These are phyloP conservation scores for Lactarius psammicola DNA, from an alignment of 768 basidiomycete species.

Conservation along the genomic window DNA sequence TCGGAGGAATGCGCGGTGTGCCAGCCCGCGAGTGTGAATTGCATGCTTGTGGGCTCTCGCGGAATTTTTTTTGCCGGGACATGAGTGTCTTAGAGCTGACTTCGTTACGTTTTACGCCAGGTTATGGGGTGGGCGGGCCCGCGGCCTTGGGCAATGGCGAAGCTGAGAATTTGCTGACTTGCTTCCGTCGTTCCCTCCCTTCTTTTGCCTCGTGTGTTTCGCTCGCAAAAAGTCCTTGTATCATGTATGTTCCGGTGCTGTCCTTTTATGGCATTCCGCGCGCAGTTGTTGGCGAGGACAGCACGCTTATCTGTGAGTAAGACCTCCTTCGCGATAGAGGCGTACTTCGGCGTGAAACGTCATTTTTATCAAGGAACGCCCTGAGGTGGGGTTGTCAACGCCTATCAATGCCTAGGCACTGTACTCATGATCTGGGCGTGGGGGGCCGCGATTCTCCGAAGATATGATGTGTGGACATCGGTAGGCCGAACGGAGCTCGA, in stretches of 20 bases:
- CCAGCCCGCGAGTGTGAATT: slow-evolving; percentile 37
- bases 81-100: too few species aligned
- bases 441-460: slow-evolving; percentile 29
- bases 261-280: slow-evolving; percentile 61
- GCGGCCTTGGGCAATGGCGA: neutral
- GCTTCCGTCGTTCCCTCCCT: too few species aligned
- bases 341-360: too few species aligned
- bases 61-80: too few species aligned
- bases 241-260: slow-evolving; percentile 65
- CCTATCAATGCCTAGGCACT: neutral
- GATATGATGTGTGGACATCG: slow-evolving; percentile 66
- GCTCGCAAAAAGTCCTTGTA: slow-evolving; percentile 49
- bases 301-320: slow-evolving; percentile 42
- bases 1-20: too few species aligned
- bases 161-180: neutral
- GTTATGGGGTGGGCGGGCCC: neutral
- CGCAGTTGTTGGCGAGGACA: slow-evolving; percentile 64
- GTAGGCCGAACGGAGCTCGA: slow-evolving; percentile 35
- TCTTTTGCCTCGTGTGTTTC: slow-evolving; percentile 21
- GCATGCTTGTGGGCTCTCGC: slow-evolving; percentile 60
- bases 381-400: slow-evolving; percentile 42
- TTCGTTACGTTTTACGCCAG: too few species aligned
- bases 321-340: slow-evolving; percentile 49
- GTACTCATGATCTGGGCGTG: slow-evolving; percentile 20
- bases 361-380: slow-evolving; percentile 51